A percentile compares a stretch with the other conserved stretches of the same genome.
phyloP scores from a whole-genome alignment of 257 asterid species.

The Fraxinus excelsior region DNA sequence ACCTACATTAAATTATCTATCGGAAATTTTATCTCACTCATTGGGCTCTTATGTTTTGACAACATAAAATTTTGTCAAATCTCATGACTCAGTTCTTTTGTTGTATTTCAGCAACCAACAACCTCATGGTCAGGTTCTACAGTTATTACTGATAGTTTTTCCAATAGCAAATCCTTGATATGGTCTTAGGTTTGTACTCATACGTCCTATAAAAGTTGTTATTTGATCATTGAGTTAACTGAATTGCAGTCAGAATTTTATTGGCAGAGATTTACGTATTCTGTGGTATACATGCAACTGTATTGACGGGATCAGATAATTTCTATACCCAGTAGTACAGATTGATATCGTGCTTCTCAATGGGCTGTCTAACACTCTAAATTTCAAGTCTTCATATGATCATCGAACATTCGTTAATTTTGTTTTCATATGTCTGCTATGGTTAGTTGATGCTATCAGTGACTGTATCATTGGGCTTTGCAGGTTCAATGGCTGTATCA shows the following conservation, averaged over 20 bases:
- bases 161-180: neutral
- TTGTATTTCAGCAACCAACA: slow-evolving; percentile 1
- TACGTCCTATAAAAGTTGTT: neutral
- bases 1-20: neutral
- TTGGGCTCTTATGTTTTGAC: neutral
- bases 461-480: slow-evolving; percentile 18
- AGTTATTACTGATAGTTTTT: neutral
- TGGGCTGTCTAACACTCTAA: slow-evolving; percentile 14
- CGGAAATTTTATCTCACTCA: neutral
- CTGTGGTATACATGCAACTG: neutral
- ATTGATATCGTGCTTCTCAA: neutral
- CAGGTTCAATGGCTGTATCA: slow-evolving; percentile 41
- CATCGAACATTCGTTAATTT: slow-evolving; percentile 1
- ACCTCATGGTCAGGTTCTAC: neutral
- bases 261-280: neutral
- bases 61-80: neutral
- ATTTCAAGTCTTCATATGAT: slow-evolving; percentile 9
- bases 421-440: neutral
- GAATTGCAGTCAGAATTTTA: slow-evolving; percentile 9
- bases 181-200: neutral
- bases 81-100: neutral
- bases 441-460: neutral
- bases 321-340: slow-evolving; percentile 11
- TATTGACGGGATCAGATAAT: neutral
- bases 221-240: neutral